Base-by-base conservation (phyloP, 345 rosid species). In the Jatropha curcas region DNA sequence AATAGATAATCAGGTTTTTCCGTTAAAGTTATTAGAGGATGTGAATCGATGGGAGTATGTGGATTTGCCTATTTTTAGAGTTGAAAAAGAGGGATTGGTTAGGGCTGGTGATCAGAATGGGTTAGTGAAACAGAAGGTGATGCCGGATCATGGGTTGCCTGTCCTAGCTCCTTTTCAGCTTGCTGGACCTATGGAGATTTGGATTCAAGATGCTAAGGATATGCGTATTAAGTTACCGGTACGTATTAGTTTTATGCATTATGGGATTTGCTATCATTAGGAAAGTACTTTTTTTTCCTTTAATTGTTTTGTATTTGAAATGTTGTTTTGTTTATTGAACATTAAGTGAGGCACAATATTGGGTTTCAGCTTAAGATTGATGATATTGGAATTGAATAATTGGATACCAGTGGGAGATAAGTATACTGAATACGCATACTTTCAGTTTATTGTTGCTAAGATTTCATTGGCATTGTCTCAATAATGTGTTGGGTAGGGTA, bases 181-280 rank as follows among this genome's bases (percentile, higher is more conserved):
- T 67, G 93, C 96, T 58, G 98, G 97, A 24, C 98, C 98, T 4
- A 89, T 95, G 94, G 98, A 92, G 81, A 72, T 95, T 61, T 95
- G 98, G 99, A 88, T 95, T 71, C 98, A 89, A 76, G 98, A 95
- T 73, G 99, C 98, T 28, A 80, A 87, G 67, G 83, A 94, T 77
- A 88, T 94, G 89, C 88, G 98, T 14, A 69, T 94, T 60, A 90
- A 95, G 0, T 80, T 94, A 58, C 97, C 98, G 2, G 97, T 89
- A 77, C 28, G 75, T 45, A 2, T 20, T 51, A 7, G 19, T 45
- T n/a, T 50, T n/a, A 9, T 13, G 1, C 53, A 16, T 37, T 3
- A 24, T 71, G 60, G 60, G 1, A 50, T 46, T 24, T 20, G 39
- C 2, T 52, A n/a, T 48, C 16, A 17, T 12, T 52, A 46, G 69